Base-by-base conservation (phyloP, 2,329 filamentous ascomycete genomes). In the Pseudonectria buxi region DNA sequence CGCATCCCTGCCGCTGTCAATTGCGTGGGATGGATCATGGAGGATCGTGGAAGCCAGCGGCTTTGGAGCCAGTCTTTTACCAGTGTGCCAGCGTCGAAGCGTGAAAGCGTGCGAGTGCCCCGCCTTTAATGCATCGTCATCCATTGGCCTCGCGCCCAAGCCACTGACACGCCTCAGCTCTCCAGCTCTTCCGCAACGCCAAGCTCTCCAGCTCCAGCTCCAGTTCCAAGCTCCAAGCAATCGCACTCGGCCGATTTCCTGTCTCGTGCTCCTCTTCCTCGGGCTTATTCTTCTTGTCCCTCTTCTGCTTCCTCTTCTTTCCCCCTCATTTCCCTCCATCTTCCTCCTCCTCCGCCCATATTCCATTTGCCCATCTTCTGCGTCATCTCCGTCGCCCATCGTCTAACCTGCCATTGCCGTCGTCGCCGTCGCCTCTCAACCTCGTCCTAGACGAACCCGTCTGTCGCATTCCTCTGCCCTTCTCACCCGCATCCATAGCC, bases 391-490 rank as follows among this genome's bases (percentile, higher is more conserved):
- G 18, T 22, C 5, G 18, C 18, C 18, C 18, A 6, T 22, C 18
- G 5, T 22, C 18, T 22, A 5, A 22, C 18, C 18, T 9, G 18
- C 18, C 18, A 6, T 22, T 5, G 45, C 50, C 39, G 28, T 28
- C 32, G 32, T 54, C 42, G 51, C 59, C 41, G 55, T 62, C 41
- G n/a, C 28, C 62, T 32, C 37, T 53, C 35, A 52, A 59, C 37
- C 53, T 60, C 35, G 48, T 57, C 36, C 55, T 65, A 6, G 18
- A 22, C 44, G 65, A 66, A 41, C 65, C 65, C 15, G 65, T 74
- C 49, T 81, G 77, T 63, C 63, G 71, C 49, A 73, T 70, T 38
- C 69, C 66, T 35, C 63, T 62, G 33, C 68, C 72, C 28, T 79
- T 81, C 54, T 66, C 71, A 29, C 72, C 69, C 13, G 51, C 64